Evolutionary conservation across 1,139 yeast species (phyloP).

Genomic region (Hemisphaericaspora xylanilytica): DNA sequence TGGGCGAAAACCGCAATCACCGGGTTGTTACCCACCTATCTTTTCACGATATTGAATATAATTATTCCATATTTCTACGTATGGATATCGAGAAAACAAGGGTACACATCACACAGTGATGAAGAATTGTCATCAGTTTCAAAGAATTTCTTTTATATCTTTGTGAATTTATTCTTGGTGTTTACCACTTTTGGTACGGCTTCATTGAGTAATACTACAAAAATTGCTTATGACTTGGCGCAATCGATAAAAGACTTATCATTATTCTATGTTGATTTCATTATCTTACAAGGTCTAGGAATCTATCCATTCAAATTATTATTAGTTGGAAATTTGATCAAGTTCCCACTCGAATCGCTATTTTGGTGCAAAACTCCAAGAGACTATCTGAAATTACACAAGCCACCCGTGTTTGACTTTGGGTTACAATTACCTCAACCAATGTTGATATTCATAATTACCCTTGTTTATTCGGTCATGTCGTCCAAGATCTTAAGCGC

Average conservation of each 20-base stretch:
- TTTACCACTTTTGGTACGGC: constrained; percentile 83
- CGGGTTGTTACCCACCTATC: constrained; percentile 73
- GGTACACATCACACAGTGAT: constrained; percentile 76
- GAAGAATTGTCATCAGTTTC: constrained; percentile 75
- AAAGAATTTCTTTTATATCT: constrained; percentile 80
- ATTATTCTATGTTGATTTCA: constrained; percentile 77
- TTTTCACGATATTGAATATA: constrained; percentile 71
- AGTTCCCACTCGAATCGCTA: constrained; percentile 55
- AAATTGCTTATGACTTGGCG: constrained; percentile 76
- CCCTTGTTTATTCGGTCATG: constrained; percentile 60
- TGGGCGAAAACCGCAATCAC: constrained; percentile 66
- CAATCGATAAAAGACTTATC: constrained; percentile 67
- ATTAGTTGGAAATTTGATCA: constrained; percentile 59
- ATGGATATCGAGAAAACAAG: constrained; percentile 67
- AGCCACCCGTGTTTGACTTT: constrained; percentile 64
- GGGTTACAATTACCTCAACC: constrained; percentile 68
- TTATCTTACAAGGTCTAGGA: constrained; percentile 79
- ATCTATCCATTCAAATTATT: constrained; percentile 77
- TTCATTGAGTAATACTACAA: constrained; percentile 64
- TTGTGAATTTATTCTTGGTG: constrained; percentile 79
- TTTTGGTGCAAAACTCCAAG: constrained; percentile 58
- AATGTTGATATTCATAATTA: constrained; percentile 57
- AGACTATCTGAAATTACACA: constrained; percentile 44
- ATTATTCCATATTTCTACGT: constrained; percentile 74
- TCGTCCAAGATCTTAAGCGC: constrained; percentile 66